Base-by-base conservation (phyloP, 2,329 filamentous ascomycete species). In the Aspergillus floridensis region DNA sequence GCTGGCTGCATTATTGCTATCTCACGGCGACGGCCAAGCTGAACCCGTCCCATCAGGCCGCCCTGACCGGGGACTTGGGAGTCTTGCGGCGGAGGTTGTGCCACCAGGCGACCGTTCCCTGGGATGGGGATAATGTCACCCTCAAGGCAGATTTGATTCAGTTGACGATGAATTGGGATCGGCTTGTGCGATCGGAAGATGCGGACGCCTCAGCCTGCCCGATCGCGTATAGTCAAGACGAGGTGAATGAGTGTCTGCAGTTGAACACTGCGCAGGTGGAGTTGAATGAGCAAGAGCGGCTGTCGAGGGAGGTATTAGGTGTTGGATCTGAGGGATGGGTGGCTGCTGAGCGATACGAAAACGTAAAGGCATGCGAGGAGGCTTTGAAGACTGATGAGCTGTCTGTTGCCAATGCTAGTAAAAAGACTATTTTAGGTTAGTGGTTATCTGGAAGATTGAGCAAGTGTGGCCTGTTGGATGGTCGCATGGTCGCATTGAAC, bases 121-220 rank as follows among this genome's bases (percentile, higher is more conserved):
- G 67, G 70, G 68, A 72, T 58, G 69, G 70, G 1, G 65, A 71
- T 46, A 63, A 58, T 51, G 26, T 67, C 0, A 60, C 65, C 2
- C 55, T 73, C n/a, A 70, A 67, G 53, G 53, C 62, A n/a, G 63
- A 66, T 54, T 58, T 71, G 5, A 59, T 71, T 19, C 56, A 35
- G 4, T 10, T 63, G 16, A 49, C 35, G 1, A 48, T 49, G 48
- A 63, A 63, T 8, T 70, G 66, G 68, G 56, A 44, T 8, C 38
- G 38, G 16, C 14, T 44, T 7, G 38, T 16, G 3, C 14, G 38
- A 16, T 19, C 38, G 38, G 38, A 44, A 19, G 38, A 44, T 16
- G 16, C 14, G 5, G 16, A 44, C 16, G n/a, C 14, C 6, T 19
- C 38, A 16, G 16, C 38, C 38, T 44, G 38, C 6, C 38, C 38